Conservation (phyloP, 257 asterid species). For the Misopates orontium region DNA sequence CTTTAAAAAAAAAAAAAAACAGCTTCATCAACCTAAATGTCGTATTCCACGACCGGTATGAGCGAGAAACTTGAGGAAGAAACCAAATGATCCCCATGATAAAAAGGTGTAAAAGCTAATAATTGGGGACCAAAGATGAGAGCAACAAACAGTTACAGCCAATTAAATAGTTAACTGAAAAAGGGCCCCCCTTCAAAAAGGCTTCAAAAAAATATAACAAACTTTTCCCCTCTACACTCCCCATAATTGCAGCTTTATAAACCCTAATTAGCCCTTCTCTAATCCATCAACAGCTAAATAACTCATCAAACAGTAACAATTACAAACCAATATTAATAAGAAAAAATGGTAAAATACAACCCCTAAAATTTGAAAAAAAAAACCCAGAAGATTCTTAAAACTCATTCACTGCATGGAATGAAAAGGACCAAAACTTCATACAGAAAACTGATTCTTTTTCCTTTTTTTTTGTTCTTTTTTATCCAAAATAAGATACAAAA, state of each 20-base stretch:
- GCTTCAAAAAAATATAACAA: background rate
- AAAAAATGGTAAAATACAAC: background rate
- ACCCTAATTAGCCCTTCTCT: constrained; percentile 32
- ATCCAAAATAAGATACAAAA: background rate
- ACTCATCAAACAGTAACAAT: constrained; percentile 22
- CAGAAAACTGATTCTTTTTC: constrained; percentile 4
- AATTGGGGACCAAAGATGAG: background rate
- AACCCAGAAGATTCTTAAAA: constrained; percentile 23
- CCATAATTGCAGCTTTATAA: constrained; percentile 31
- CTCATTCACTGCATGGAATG: constrained; percentile 40
- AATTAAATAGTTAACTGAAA: constrained; percentile 14
- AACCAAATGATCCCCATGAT: constrained; percentile 9
- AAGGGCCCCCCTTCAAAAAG: background rate
- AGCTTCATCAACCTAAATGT: constrained; percentile 10
- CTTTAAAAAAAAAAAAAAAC: background rate
- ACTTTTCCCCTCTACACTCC: background rate
- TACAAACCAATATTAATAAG: constrained; percentile 11
- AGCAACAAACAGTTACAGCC: constrained; percentile 19
- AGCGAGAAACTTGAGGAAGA: constrained; percentile 8
- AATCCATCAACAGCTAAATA: constrained; percentile 31
- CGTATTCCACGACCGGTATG: background rate
- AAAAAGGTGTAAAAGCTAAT: constrained; percentile 11
- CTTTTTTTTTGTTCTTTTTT: background rate
- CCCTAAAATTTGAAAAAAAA: constrained; percentile 9
- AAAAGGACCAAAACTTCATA: constrained; percentile 23